Base-by-base conservation (phyloP, 805 yeast species). In the Naumovozyma castellii region DNA sequence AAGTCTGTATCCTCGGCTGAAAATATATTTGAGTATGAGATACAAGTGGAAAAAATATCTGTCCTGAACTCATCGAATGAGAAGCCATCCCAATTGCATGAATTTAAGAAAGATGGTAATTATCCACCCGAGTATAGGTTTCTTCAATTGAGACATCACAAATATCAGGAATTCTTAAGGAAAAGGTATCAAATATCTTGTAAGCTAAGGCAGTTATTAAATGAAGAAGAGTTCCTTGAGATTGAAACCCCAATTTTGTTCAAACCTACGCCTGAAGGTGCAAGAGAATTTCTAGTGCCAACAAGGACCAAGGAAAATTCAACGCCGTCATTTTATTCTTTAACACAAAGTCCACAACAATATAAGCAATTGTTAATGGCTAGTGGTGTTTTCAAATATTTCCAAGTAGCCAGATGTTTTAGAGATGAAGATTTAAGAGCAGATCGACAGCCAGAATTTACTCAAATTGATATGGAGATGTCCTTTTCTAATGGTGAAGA, bases 261-360 rank as follows among this genome's bases (percentile, higher is more conserved):
- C 69, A 88, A 92, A 55, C 84, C 95, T 1, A 92, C 98, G 0
- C 98, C 98, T 0, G 98, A 92, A 61, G 98, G 98, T 13, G 98
- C 98, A 1, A 70, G 94, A 30, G 99, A 92, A 61, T 92, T 90
- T 57, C 62, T 92, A 36, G 97, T 92, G 0, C 98, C 98, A 1
- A 85, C 97, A 0, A 71, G 97, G 47, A 64, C 72, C 13, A 56
- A 64, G 1, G 61, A 63, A 2, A 63, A 67, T 19, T 32, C 34
- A 19, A 40, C 40, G 12, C 48, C 52, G 6, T 54, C 61, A 15
- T 82, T 84, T 59, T 92, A 90, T 58, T 97, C 98, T 0, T 67
- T 92, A 20, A 97, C 97, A 0, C 99, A 92, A 59, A 85, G 96
- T 13, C 99, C 98, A 0, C 99, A 92, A 57, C 98, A 92, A 57